A percentile compares a stretch with the other conserved stretches of the same genome.
Conservation (phyloP, 768 basidiomycete species). For the Termitomyces eurrhizus region DNA sequence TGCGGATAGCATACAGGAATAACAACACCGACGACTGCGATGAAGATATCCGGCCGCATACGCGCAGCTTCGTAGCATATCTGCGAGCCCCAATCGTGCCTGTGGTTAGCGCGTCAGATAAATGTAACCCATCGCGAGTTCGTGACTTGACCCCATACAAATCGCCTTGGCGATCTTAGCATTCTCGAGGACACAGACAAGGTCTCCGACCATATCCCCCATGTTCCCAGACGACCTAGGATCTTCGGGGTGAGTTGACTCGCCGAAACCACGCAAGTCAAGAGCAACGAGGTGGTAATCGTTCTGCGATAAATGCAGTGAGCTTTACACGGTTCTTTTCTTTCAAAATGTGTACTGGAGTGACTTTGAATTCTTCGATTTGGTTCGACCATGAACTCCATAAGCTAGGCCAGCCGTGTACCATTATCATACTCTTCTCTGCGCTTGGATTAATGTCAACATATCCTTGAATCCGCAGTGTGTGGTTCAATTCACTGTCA, state of each 20-base stretch:
- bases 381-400: constrained; percentile 77
- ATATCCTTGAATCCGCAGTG: constrained; percentile 40
- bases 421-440: constrained; percentile 53
- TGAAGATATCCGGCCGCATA: constrained; percentile 60
- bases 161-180: constrained; percentile 44
- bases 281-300: constrained; percentile 62
- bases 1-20: constrained; percentile 48
- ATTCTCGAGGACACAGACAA: constrained; percentile 57
- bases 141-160: constrained; percentile 54
- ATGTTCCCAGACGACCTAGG: constrained; percentile 53
- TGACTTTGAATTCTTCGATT: constrained; percentile 60
- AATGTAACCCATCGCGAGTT: not conserved
- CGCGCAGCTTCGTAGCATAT: constrained; percentile 68
- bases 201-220: constrained; percentile 58
- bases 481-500: not conserved
- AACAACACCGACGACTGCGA: constrained; percentile 51
- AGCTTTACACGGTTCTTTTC: not conserved
- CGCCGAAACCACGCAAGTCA: constrained; percentile 67
- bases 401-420: constrained; percentile 77
- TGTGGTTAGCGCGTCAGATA: constrained; percentile 19
- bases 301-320: constrained; percentile 27
- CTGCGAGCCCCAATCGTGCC: constrained; percentile 76
- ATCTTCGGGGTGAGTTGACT: constrained; percentile 63
- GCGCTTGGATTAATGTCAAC: constrained; percentile 57
- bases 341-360: not conserved